A percentile compares a stretch with the other conserved stretches of the same genome.
Evolutionary conservation across 1,139 yeast species (phyloP).

Genomic region (Saccharomycopsis crataegensis): DNA sequence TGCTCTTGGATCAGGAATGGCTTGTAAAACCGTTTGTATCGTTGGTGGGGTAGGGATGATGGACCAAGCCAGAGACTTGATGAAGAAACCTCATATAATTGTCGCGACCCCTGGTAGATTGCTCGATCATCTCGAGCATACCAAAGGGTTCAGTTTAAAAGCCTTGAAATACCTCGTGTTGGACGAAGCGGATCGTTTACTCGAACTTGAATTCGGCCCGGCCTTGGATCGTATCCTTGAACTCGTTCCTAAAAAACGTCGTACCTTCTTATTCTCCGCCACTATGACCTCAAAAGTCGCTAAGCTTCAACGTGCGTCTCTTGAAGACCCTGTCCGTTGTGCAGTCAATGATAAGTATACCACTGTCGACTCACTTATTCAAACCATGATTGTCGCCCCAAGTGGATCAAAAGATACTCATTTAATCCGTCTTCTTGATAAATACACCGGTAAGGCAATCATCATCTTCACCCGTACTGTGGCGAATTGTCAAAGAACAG

Average conservation of each 20-base stretch:
- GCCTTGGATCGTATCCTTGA: conserved; percentile 81
- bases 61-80: conserved; percentile 92
- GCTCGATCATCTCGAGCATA: conserved; percentile 90
- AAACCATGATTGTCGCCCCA: conserved; percentile 84
- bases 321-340: conserved; percentile 81
- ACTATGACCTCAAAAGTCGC: conserved; percentile 95
- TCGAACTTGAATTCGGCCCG: conserved; percentile 96
- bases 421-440: conserved; percentile 74
- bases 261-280: conserved; percentile 87
- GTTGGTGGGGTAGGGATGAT: conserved; percentile 99
- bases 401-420: conserved; percentile 90
- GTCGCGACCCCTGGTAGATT: conserved; percentile 97
- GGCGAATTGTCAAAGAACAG: conserved; percentile 89
- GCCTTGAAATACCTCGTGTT: conserved; percentile 77
- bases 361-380: conserved; percentile 88
- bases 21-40: conserved; percentile 75
- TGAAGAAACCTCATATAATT: conserved; percentile 88
- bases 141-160: conserved; percentile 82
- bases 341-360: conserved; percentile 85
- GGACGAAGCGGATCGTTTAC: conserved; percentile 95
- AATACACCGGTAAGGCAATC: conserved; percentile 75
- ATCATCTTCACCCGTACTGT: conserved; percentile 92
- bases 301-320: conserved; percentile 87
- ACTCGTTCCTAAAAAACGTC: conserved; percentile 78
- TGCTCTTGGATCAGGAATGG: conserved; percentile 87